Base-by-base conservation (phyloP, 345 rosid species). In the Hibiscus trionum region DNA sequence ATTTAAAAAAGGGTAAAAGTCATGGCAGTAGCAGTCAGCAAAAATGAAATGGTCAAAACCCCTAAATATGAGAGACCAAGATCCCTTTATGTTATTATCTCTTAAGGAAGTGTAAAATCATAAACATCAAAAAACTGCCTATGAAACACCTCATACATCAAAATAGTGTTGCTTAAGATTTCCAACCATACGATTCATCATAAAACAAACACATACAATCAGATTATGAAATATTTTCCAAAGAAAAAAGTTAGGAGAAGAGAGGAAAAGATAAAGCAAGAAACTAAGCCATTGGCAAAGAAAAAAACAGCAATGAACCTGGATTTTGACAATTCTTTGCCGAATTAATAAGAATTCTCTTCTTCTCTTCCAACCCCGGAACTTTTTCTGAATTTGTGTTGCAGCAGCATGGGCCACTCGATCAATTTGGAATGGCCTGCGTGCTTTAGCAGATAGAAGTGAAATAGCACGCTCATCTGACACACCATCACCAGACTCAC, bases 331-430 rank as follows among this genome's bases (percentile, higher is more conserved):
- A 75, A 93, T 83, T 81, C 96, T 84, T 78, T 88, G 86, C 64
- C 97, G 83, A 61, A 93, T 91, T 59, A 83, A 80, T 60, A 93
- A 83, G 79, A 90, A 93, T 76, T 93, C 97, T 78, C 81, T 91
- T 75, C 97, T 84, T 77, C 86, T 89, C 84, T 85, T 91, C 93
- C 93, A 93, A 33, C 98, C 93, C 44, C 96, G 96, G 61, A 73
- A 93, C 61, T 93, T 93, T 73, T 93, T 93, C 84, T 93, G 98
- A 77, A 91, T 93, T 64, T 84, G 97, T 31, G 64, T 69, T 1
- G 98, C 98, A 75, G 98, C 98, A 81, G 89, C 77, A 72, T 89
- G 80, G 66, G 61, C 85, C 64, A 62, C 70, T 1, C 64, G 87
- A 68, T 82, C 84, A 56, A 66, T 63, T 17, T 80, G 84, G 69